These are phyloP conservation scores for Penicillium alfredii DNA, from an alignment of 495 filamentous ascomycete genomes.

Conservation along the genomic window DNA sequence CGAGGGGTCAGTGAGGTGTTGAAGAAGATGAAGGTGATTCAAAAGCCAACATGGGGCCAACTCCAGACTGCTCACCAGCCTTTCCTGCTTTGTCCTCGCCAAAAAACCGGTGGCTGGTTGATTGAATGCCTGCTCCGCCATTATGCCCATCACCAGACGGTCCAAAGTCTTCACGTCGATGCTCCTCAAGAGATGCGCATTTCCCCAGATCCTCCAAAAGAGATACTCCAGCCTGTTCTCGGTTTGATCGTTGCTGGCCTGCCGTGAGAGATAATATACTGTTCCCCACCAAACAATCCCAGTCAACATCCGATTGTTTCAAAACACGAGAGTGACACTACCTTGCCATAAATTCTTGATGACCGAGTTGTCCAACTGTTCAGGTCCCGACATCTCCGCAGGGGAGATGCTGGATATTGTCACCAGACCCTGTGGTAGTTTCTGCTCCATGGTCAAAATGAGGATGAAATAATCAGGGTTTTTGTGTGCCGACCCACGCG, in stretches of 20 bases:
- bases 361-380: conserved; percentile 25
- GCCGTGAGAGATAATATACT: conserved; percentile 40
- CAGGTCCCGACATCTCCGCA: conserved; percentile 22
- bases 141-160: conserved; percentile 37
- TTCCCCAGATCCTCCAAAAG: conserved; percentile 51
- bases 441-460: conserved; percentile 30
- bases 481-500: too few species aligned
- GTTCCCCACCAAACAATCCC: conserved; percentile 1
- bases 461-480: not conserved
- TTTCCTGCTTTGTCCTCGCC: conserved; percentile 1
- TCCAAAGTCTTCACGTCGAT: conserved; percentile 33
- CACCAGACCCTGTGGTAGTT: conserved; percentile 48
- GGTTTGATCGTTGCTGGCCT: conserved; percentile 31
- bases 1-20: not conserved
- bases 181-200: conserved; percentile 17
- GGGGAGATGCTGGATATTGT: conserved; percentile 23
- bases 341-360: conserved; percentile 46
- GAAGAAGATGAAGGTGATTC: not conserved
- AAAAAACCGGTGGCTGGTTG: not conserved
- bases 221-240: conserved; percentile 46
- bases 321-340: conserved; percentile 17
- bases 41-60: not conserved
- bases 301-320: not conserved
- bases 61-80: conserved; percentile 4
- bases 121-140: conserved; percentile 11